Percentiles rank a stretch among this genome's conserved stretches.
phyloP scores from a whole-genome alignment of 2,329 filamentous ascomycete genomes.

The Fusarium aywerte region DNA sequence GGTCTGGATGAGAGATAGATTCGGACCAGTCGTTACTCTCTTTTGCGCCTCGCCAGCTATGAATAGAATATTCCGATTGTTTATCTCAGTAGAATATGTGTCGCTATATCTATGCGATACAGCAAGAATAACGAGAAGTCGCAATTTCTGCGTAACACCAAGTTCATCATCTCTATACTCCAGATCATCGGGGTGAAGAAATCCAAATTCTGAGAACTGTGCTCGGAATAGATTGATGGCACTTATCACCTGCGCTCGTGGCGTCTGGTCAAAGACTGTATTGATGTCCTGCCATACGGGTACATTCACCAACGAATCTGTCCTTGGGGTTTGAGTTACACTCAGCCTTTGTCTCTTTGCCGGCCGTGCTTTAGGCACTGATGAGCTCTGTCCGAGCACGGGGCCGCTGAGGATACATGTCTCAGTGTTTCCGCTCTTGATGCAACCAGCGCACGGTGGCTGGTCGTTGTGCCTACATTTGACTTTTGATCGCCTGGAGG shows the following conservation, averaged over 20 bases:
- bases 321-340: neutral
- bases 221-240: conserved; percentile 31
- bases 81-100: fast-evolving
- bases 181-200: conserved; percentile 41
- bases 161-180: conserved; percentile 30
- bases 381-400: neutral
- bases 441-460: conserved; percentile 40
- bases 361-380: neutral
- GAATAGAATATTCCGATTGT: neutral
- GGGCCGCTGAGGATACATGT: conserved; percentile 39
- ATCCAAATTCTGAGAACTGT: conserved; percentile 43
- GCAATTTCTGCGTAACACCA: conserved; percentile 16
- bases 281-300: conserved; percentile 11
- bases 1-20: conserved; percentile 34
- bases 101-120: conserved; percentile 33
- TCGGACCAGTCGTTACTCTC: conserved; percentile 24
- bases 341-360: conserved; percentile 24
- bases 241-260: conserved; percentile 9
- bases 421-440: conserved; percentile 28
- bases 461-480: conserved; percentile 42
- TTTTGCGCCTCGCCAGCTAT: conserved; percentile 32
- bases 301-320: neutral
- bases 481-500: conserved; percentile 41
- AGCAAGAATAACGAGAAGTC: conserved; percentile 29
- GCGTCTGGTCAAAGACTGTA: conserved; percentile 10